Evolutionary conservation across 2,329 filamentous ascomycete genomes (phyloP), one percentile per base, ranked within the genome.

Genomic region (Aspergillus brunneoviolaceus): DNA sequence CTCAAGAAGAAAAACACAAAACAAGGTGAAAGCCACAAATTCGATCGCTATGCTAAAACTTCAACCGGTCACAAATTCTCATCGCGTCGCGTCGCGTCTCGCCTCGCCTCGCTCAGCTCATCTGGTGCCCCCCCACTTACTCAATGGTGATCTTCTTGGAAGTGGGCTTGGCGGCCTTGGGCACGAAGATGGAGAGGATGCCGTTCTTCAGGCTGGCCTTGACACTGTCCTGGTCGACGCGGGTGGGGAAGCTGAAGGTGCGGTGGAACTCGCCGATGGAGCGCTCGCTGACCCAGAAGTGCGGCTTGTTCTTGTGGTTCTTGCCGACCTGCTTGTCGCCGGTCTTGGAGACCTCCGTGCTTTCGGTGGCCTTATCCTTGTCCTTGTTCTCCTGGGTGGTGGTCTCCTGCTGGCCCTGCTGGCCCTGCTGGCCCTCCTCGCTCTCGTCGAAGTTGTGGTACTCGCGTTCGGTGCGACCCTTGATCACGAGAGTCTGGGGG

Each of bases 171-270:
- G 77, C 71, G 25, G 80, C 78, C 77, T 87, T 87, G 2, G 85
- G 85, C 7, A 88, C 81, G 5, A 81, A 68, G 48, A 88, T 80
- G 57, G 76, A 81, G 56, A 88, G 73, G 57, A 88, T 80, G 11
- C 85, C 85, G 67, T 87, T 81, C 77, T 84, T 87, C 72, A 88
- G 70, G 56, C 75, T 82, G 21, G 85, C 85, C 74, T 82, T 85
- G 66, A 87, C 85, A n/a, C 74, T 77, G 33, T 87, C 84, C 69
- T 86, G 84, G 64, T 87, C 80, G 54, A 88, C 81, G 33, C 81
- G 76, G 2, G 76, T 74, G 1, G 85, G 84, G 78, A 88, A 87
- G 60, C 74, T 78, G 74, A 88, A 87, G 51, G 77, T 79, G 67
- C 85, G 81, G 61, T 82, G 80, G 76, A 88, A 88, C 57, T 84